Base-by-base conservation (phyloP, 2,329 filamentous ascomycete species). In the Xylariales sp. region DNA sequence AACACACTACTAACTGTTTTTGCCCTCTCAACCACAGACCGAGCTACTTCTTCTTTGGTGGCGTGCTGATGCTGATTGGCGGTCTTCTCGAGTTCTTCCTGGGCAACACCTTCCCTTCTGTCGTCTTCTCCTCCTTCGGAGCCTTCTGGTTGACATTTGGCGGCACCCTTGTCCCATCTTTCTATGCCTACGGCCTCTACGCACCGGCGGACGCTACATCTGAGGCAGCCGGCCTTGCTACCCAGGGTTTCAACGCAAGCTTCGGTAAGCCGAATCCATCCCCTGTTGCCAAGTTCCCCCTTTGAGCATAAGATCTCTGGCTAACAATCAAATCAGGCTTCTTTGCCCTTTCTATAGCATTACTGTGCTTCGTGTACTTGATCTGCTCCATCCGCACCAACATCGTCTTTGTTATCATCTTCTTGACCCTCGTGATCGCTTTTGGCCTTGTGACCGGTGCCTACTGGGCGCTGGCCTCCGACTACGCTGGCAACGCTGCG, bases 381-480 rank as follows among this genome's bases (percentile, higher is more conserved):
- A 66, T 88, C 54, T 84, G 81, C 61, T 73, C 84, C 1, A 63
- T 88, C 14, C 78, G 85, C 33, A 88, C 83, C 20, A 89, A 89
- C 56, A 40, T 86, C 8, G 70, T 78, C 56, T 86, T 88, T 60
- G 73, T 85, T 48, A 47, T 78, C 39, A 83, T 89, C 59, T 88
- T 88, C 66, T 52, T 79, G 42, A 67, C 67, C 2, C 70, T 88
- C n/a, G 57, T 74, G 14, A 53, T 78, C 11, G 65, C 70, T 3
- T 85, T 88, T 53, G 55, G 60, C 11, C 62, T 79, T 18, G 66
- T 88, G 21, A 70, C 81, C 0, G 79, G 68, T 3, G 70, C 71
- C 0, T 85, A 79, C 59, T 83, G 75, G 68, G 57, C 74, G 14
- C 50, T 71, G 7, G 78, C 78, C 4, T 46, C 61, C 14, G 62